Evolutionary conservation across 2,329 filamentous ascomycete genomes (phyloP), one percentile per base, ranked within the genome.

Genomic region (Xylaria sp.): DNA sequence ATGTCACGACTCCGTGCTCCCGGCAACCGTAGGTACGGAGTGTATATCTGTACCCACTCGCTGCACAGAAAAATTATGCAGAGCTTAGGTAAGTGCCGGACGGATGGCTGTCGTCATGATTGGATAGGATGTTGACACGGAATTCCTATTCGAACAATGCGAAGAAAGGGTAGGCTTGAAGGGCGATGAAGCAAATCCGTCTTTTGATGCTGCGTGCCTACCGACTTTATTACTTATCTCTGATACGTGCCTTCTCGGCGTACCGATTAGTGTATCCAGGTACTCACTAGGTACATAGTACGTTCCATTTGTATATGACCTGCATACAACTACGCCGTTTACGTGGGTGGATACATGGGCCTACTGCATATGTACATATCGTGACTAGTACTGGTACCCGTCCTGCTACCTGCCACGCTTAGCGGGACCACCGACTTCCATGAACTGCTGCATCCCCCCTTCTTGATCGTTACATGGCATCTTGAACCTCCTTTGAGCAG

Each of bases 401-500:
- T 9, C 37, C 37, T 42, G 13, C 37, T 10, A 13, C 48, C 6
- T 19, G 6, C 44, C 23, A 16, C 42, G 19, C 42, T 46, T n/a
- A 37, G 34, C 50, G 46, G 54, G 50, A 54, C 30, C 34, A 49
- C 48, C 42, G 44, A 54, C 60, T 47, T 58, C 42, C 50, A 47
- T 35, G 19, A 39, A 19, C 48, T 51, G 52, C 52, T 47, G 44
- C 48, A 55, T 44, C 60, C 58, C 58, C 62, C 57, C 39, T 47
- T n/a, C 23, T 56, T 50, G 19, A 53, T 57, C 58, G 55, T 55
- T 59, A 59, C 58, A 58, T 60, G 58, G 58, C 58, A 63, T 59
- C 58, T 63, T 59, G 62, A 60, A 60, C 55, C 60, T 63, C 62
- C 60, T 63, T 64, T 63, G 55, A 60, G 47, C 44, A 56, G 49